Evolutionary conservation across 1,284 basidiomycete genomes (phyloP), one percentile per base, ranked within the genome.

Genomic region (Pseudozyma sp.): DNA sequence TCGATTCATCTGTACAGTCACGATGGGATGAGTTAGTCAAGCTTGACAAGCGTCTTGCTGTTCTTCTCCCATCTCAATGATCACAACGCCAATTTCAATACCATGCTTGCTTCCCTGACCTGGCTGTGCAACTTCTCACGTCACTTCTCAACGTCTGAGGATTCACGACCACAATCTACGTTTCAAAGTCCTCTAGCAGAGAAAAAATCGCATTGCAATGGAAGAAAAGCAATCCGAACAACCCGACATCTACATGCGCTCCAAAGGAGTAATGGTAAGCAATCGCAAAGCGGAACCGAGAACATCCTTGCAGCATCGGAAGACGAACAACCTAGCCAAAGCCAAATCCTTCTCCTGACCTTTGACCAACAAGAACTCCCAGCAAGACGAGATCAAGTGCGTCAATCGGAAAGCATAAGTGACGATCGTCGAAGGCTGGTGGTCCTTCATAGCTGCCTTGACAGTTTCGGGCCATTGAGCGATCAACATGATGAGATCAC

Each of bases 381-480:
- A 96, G 43, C 94, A 93, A 68, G 90, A 91, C 76, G 90, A 91
- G 80, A 96, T 93, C 5, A 91, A 90, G 79, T 95, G 93, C 53
- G 90, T 89, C 21, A 94, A 87, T 69, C 89, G 88, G 86, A 93
- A 92, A 49, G 89, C 89, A 79, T 90, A 93, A 9, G 91, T 92
- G 65, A 89, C 95, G 18, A 99, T 90, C 0, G 92, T 93, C 74
- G 92, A 93, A 5, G 97, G 94, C 86, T 99, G 95, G 76, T 92
- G 91, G 45, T 90, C 92, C 86, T 91, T 90, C 84, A 94, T 87
- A 5, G 95, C 94, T 1, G 89, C 90, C 81, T 91, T 91, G 54
- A 99, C 93, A 9, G 93, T 91, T 79, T 95, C 93, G 5, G 95
- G 96, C 88, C 96, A 99, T 18, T 90, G 88, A 5, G 93, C 93